Evolutionary conservation across 345 rosid genomes (phyloP), one percentile per base, ranked within the genome.

Genomic region (Adansonia digitata): DNA sequence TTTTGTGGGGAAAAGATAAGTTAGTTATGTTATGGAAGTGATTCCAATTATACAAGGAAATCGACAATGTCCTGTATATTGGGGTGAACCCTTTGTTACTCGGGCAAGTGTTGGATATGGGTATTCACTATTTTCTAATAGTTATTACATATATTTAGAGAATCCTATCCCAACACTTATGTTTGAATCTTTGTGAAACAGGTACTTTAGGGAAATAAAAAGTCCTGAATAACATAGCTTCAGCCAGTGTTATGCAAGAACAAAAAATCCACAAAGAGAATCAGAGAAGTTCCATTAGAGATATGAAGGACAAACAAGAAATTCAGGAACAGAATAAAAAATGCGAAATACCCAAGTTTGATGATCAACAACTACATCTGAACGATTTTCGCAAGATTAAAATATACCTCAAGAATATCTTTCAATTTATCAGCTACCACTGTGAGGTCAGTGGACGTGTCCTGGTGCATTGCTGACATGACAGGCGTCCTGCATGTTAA

Each of bases 401-500:
- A 53, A 71, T 73, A 79, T 76, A 90, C 97, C 86, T 92, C 92
- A 18, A 92, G 71, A 78, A 82, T 77, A 72, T 90, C 88, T 74
- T 87, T 92, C 75, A 92, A 72, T 77, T 87, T 86, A 72, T 52
- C 85, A 52, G 86, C 93, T 10, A 88, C 93, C 55, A 88, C 79
- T 85, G 77, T 87, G 79, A 92, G 89, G 79, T 92, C 97, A 2
- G 91, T 65, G 75, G 97, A 86, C 29, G 85, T 74, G 71, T 90
- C 94, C 42, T 86, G 87, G 80, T 92, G 97, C 92, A 92, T 90
- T 73, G 89, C 94, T 53, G 97, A 92, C 90, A 88, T 88, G 49
- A 76, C 74, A 5, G 97, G 97, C 0, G 97, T 90, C 84, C 97
- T 92, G 86, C 81, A 82, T 24, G 81, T 39, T 48, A 31, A 51